Evolutionary conservation across 192 early-diverging fungal genomes (phyloP).

Genomic region (Coemansia sp.): DNA sequence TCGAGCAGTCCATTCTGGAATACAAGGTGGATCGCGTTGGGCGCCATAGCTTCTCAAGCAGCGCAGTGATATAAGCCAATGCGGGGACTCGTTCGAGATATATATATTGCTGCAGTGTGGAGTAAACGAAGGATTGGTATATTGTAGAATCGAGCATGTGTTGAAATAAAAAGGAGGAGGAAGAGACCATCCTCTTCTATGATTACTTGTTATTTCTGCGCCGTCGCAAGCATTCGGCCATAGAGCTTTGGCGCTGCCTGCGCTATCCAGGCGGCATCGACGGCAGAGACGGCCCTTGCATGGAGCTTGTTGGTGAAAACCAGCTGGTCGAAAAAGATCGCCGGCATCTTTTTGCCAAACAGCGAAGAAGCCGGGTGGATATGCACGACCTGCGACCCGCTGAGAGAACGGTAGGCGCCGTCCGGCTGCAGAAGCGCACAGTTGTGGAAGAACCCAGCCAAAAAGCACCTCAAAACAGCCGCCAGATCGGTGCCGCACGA

Average conservation of each 20-base stretch:
- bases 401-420: constrained; percentile 71
- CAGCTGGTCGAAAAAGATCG: constrained; percentile 87
- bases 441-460: constrained; percentile 88
- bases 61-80: constrained; percentile 58
- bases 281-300: constrained; percentile 75
- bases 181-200: no score
- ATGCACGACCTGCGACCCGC: constrained; percentile 64
- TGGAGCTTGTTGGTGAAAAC: constrained; percentile 89
- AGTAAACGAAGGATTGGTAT: no score
- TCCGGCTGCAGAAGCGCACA: constrained; percentile 84
- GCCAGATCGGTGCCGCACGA: constrained; percentile 75
- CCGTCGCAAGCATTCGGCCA: constrained; percentile 11
- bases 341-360: constrained; percentile 73
- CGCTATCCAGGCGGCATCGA: constrained; percentile 79
- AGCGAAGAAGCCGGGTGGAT: constrained; percentile 87
- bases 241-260: constrained; percentile 79
- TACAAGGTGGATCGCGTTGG: constrained; percentile 76
- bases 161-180: no score
- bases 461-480: constrained; percentile 74
- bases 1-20: constrained; percentile 81
- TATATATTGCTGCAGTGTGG: no score
- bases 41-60: constrained; percentile 77
- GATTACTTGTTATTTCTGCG: background rate
- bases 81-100: no score
- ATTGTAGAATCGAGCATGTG: no score